Evolutionary conservation across 75 land plant species (phyloP).

Genomic region (Adiantum capillusveneris): DNA sequence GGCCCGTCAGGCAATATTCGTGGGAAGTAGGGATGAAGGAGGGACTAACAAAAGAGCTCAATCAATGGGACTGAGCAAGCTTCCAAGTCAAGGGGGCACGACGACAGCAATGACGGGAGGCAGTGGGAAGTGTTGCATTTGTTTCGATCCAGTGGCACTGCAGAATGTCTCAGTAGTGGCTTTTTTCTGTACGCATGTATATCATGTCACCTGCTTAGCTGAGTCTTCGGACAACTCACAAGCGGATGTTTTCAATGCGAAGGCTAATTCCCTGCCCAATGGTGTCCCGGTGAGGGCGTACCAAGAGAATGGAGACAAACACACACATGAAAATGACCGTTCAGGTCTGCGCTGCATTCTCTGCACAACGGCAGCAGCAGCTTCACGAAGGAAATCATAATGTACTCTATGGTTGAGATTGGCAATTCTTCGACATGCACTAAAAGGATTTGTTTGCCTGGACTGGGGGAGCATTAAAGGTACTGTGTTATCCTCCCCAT

Average conservation of each 20-base stretch:
- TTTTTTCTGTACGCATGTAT: slow-evolving; percentile 95
- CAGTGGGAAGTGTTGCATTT: slow-evolving; percentile 80
- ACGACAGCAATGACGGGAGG: slow-evolving; percentile 57
- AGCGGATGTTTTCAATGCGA: background rate
- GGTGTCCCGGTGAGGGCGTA: slow-evolving; percentile 12
- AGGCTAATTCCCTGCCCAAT: slow-evolving; percentile 2
- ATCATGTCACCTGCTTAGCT: slow-evolving; percentile 68
- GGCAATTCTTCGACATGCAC: too few species aligned
- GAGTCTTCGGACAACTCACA: slow-evolving; percentile 35
- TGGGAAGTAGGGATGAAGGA: slow-evolving; percentile 59
- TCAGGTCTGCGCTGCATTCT: slow-evolving; percentile 77
- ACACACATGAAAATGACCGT: slow-evolving; percentile 27
- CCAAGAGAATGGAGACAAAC: slow-evolving; percentile 24
- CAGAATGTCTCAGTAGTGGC: slow-evolving; percentile 74
- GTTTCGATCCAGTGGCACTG: slow-evolving; percentile 77
- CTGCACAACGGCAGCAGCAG: slow-evolving; percentile 76
- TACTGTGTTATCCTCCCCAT: too few species aligned
- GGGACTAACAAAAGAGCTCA: slow-evolving; percentile 22
- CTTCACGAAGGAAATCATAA: slow-evolving; percentile 5
- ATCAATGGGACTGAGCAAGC: slow-evolving; percentile 9
- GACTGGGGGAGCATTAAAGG: too few species aligned
- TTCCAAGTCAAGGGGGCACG: slow-evolving; percentile 17
- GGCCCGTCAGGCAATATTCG: slow-evolving; percentile 68
- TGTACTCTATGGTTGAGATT: too few species aligned
- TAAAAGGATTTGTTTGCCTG: too few species aligned